Percentiles rank a stretch among this genome's conserved stretches.
phyloP scores from a whole-genome alignment of 1,139 yeast genomes.

The Lodderomyces parapsilosis region DNA sequence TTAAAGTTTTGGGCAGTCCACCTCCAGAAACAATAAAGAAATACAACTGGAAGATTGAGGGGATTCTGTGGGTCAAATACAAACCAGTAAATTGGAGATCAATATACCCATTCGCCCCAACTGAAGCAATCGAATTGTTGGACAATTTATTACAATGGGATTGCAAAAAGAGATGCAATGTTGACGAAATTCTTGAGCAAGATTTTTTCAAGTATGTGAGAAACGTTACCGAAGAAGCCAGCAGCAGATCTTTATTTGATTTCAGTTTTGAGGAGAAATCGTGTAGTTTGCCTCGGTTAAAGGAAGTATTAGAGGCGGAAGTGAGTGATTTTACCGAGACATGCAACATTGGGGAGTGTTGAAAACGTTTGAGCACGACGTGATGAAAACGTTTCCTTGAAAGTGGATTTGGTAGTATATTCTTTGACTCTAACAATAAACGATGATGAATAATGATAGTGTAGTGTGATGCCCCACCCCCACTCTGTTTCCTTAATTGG shows the following conservation, averaged over 20 bases:
- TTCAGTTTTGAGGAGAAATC: constrained; percentile 57
- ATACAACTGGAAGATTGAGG: constrained; percentile 28
- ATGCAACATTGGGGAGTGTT: constrained; percentile 7
- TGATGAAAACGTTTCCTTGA: too few species aligned
- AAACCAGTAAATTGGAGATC: constrained; percentile 45
- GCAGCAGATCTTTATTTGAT: constrained; percentile 49
- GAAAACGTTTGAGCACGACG: background rate
- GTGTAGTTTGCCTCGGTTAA: constrained; percentile 38
- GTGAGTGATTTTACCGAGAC: constrained; percentile 28
- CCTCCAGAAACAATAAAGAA: constrained; percentile 32
- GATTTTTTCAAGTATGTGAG: constrained; percentile 49
- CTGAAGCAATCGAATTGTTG: constrained; percentile 43
- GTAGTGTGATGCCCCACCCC: background rate
- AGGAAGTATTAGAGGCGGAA: constrained; percentile 46
- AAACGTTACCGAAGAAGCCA: constrained; percentile 49
- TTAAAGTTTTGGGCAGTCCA: constrained; percentile 65
- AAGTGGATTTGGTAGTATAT: too few species aligned
- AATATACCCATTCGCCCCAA: constrained; percentile 60
- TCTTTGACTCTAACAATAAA: background rate
- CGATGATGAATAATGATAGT: background rate
- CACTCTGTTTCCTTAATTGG: background rate
- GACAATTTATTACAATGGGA: constrained; percentile 63
- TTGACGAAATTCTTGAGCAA: constrained; percentile 53
- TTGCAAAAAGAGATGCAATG: constrained; percentile 43
- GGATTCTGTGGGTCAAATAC: constrained; percentile 14